Base-by-base conservation (phyloP, 768 basidiomycete genomes). In the Gloeophyllum trabeum region DNA sequence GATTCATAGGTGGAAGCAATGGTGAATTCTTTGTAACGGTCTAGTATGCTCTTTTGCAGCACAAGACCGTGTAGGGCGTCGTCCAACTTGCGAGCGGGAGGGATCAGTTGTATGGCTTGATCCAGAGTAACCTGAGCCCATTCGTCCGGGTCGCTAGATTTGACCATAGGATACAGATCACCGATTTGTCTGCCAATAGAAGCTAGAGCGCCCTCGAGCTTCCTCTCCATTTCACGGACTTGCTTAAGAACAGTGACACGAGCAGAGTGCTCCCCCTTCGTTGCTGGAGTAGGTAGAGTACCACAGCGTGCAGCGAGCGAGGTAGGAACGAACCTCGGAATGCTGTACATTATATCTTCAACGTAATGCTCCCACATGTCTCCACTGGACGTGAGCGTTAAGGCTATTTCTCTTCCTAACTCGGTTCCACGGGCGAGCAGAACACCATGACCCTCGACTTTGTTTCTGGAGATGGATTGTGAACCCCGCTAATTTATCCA, bases 231-330 rank as follows among this genome's bases (percentile, higher is more conserved):
- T 4, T 65, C 58, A 16, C 79, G 73, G 18, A 90, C 51, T n/a
- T 61, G 64, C 50, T 68, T 74, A 20, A 87, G 66, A 16, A 81
- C 69, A 41, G 75, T 67, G 3, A 86, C 67, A 2, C 90, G 71
- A 2, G 88, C 86, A 21, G 63, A 60, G 38, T 70, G 56, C 45
- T 81, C 60, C 4, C 49, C 48, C 13, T 52, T 51, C 22, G 55
- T 62, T 5, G 39, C 34, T 1, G 71, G 55, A 19, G 54, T 42
- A 0, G 48, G 49, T 1, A 51, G 44, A 1, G 34, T 32, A 1
- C 79, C 77, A 51, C 79, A 81, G 24, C 75, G 66, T 25, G 48
- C 48, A 1, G 67, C 62, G 5, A 77, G 61, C 45, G 73, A 65
- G 32, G 46, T 40, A 12, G 71, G 54, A 20, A 75, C 60, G 51